Percentiles rank a stretch among this genome's conserved stretches.
Evolutionary conservation across 495 filamentous ascomycete genomes (phyloP).

Genomic region (Tuber indicum): DNA sequence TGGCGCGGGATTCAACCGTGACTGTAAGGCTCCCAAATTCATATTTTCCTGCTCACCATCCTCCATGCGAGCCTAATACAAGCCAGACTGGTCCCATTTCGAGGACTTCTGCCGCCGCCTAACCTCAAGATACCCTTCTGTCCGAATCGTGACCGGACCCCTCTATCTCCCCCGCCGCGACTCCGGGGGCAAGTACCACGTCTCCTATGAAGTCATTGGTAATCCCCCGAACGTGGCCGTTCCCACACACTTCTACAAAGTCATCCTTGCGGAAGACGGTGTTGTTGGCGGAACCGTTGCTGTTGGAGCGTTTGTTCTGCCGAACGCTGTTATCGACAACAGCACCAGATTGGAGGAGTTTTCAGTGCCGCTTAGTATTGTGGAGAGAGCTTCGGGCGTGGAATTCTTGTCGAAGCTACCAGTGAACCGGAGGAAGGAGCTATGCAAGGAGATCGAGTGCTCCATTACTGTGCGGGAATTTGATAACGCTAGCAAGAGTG

Average conservation of each 20-base stretch:
- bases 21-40: slow-evolving; percentile 42
- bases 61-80: slow-evolving; percentile 37
- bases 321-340: slow-evolving; percentile 85
- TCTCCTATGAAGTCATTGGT: slow-evolving; percentile 94
- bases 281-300: slow-evolving; percentile 67
- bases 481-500: slow-evolving; percentile 43
- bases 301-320: slow-evolving; percentile 88
- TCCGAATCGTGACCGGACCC: slow-evolving; percentile 88
- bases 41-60: background rate
- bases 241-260: slow-evolving; percentile 98
- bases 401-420: slow-evolving; percentile 82
- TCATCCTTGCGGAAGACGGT: slow-evolving; percentile 89
- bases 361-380: slow-evolving; percentile 84
- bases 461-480: slow-evolving; percentile 73
- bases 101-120: slow-evolving; percentile 91
- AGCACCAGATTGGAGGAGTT: slow-evolving; percentile 78
- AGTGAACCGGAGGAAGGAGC: slow-evolving; percentile 59
- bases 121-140: slow-evolving; percentile 69
- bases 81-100: slow-evolving; percentile 81
- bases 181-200: slow-evolving; percentile 83
- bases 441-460: slow-evolving; percentile 82
- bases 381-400: slow-evolving; percentile 85
- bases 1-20: slow-evolving; percentile 92
- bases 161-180: slow-evolving; percentile 79
- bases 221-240: slow-evolving; percentile 90